phyloP scores from a whole-genome alignment of 2,329 filamentous ascomycete genomes.

The Diaporthe australafricana region DNA sequence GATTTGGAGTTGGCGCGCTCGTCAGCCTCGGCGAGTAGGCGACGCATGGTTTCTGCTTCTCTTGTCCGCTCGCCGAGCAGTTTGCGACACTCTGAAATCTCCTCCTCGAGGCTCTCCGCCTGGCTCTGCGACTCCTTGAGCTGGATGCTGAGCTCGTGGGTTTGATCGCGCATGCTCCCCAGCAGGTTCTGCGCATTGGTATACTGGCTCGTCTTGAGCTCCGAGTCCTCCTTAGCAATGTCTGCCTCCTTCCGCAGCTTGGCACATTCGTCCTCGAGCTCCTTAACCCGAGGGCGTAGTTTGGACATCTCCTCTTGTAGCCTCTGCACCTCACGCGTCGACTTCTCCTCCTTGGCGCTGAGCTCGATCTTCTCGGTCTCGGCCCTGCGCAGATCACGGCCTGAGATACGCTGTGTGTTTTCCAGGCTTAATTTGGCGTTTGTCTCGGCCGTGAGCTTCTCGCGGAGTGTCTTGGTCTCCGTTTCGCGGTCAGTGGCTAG shows the following conservation, averaged over 20 bases:
- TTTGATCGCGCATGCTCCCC: conserved; percentile 93
- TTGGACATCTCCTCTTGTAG: conserved; percentile 79
- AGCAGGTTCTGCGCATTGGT: conserved; percentile 86
- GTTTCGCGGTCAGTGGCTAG: conserved; percentile 78
- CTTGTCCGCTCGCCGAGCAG: conserved; percentile 88
- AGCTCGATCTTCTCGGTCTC: conserved; percentile 86
- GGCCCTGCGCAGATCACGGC: conserved; percentile 80
- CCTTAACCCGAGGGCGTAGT: conserved; percentile 69
- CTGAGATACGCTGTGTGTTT: conserved; percentile 79
- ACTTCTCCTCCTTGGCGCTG: conserved; percentile 78
- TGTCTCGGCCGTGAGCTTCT: conserved; percentile 81
- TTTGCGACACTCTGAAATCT: conserved; percentile 87
- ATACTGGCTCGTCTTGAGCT: conserved; percentile 88
- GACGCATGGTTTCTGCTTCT: conserved; percentile 94
- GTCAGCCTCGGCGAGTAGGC: conserved; percentile 88
- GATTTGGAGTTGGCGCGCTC: conserved; percentile 83
- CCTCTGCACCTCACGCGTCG: conserved; percentile 75
- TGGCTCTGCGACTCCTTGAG: conserved; percentile 89
- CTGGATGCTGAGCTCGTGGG: conserved; percentile 87
- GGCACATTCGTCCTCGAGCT: conserved; percentile 79
- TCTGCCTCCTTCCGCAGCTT: conserved; percentile 76
- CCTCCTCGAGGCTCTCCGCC: conserved; percentile 90
- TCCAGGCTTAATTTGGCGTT: conserved; percentile 79
- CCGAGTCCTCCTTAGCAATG: conserved; percentile 80
- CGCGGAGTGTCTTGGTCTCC: conserved; percentile 82